Percentiles rank a stretch among this genome's conserved stretches.
phyloP scores from a whole-genome alignment of 345 rosid species.

The Arabidopsis suecica region DNA sequence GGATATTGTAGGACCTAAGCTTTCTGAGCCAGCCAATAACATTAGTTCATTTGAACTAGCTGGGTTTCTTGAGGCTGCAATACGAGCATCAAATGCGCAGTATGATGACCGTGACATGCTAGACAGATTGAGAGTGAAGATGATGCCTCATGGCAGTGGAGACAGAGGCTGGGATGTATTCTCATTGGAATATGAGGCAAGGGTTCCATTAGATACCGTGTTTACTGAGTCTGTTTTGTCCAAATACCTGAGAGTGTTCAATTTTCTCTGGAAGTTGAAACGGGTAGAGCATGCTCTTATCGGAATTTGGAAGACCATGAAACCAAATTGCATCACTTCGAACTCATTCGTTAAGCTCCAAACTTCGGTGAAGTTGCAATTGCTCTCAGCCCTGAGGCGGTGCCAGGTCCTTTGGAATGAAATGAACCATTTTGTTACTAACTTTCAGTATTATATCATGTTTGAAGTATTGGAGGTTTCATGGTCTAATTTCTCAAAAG shows the following conservation, averaged over 20 bases:
- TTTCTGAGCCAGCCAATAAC: conserved; percentile 97
- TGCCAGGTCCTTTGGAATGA: conserved; percentile 98
- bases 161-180: conserved; percentile 99
- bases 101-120: conserved; percentile 92
- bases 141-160: conserved; percentile 94
- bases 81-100: conserved; percentile 96
- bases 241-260: conserved; percentile 83
- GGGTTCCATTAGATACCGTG: conserved; percentile 90
- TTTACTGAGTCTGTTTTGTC: conserved; percentile 90
- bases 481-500: conserved; percentile 89
- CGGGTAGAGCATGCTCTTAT: conserved; percentile 96
- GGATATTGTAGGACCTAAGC: conserved; percentile 93
- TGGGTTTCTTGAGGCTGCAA: conserved; percentile 90
- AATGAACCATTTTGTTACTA: conserved; percentile 97
- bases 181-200: conserved; percentile 94
- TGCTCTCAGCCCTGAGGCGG: conserved; percentile 81
- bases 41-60: conserved; percentile 95
- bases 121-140: conserved; percentile 88
- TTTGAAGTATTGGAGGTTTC: conserved; percentile 98
- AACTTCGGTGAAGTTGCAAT: conserved; percentile 67
- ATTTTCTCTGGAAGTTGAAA: conserved; percentile 96
- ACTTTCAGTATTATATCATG: conserved; percentile 98
- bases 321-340: conserved; percentile 92
- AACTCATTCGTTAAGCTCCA: conserved; percentile 79
- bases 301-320: conserved; percentile 99